phyloP scores from a whole-genome alignment of 305 asterid species.

The Rubia peregrina region DNA sequence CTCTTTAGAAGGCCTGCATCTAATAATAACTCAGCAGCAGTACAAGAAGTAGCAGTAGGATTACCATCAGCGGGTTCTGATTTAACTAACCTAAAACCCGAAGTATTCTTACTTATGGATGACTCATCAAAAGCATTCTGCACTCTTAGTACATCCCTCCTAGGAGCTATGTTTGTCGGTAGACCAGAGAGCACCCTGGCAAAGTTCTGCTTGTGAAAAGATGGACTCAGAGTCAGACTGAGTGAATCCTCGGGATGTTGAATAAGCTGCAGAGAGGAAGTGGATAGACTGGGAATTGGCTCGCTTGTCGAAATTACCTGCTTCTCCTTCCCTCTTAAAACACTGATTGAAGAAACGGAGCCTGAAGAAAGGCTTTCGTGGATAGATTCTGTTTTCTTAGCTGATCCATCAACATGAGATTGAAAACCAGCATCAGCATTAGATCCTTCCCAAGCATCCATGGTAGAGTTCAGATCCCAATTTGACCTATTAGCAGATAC shows the following conservation, averaged over 20 bases:
- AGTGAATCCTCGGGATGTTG: constrained; percentile 40
- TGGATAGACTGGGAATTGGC: constrained; percentile 25
- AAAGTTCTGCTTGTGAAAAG: constrained; percentile 26
- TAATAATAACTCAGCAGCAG: constrained; percentile 25
- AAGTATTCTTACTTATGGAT: constrained; percentile 23
- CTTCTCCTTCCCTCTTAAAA: constrained; percentile 41
- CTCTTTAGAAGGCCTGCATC: constrained; percentile 36
- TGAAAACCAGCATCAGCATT: constrained; percentile 29
- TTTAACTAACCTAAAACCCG: constrained; percentile 35
- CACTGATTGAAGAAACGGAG: constrained; percentile 24
- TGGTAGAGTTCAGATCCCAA: constrained; percentile 86
- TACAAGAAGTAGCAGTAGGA: constrained; percentile 32
- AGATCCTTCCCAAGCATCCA: constrained; percentile 80
- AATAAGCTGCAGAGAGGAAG: constrained; percentile 20
- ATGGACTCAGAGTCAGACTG: constrained; percentile 52
- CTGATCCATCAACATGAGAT: constrained; percentile 23
- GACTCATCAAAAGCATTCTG: constrained; percentile 23
- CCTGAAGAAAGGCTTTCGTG: constrained; percentile 28
- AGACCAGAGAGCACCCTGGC: constrained; percentile 23
- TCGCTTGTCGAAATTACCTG: constrained; percentile 24
- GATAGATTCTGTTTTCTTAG: constrained; percentile 17
- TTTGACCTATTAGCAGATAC: constrained; percentile 44
- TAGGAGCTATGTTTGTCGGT: constrained; percentile 22
- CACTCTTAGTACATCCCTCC: constrained; percentile 25
- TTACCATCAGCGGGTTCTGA: constrained; percentile 53